A percentile compares a stretch with the other conserved stretches of the same genome.
phyloP scores from a whole-genome alignment of 345 rosid species.

The Citrus reticulata region DNA sequence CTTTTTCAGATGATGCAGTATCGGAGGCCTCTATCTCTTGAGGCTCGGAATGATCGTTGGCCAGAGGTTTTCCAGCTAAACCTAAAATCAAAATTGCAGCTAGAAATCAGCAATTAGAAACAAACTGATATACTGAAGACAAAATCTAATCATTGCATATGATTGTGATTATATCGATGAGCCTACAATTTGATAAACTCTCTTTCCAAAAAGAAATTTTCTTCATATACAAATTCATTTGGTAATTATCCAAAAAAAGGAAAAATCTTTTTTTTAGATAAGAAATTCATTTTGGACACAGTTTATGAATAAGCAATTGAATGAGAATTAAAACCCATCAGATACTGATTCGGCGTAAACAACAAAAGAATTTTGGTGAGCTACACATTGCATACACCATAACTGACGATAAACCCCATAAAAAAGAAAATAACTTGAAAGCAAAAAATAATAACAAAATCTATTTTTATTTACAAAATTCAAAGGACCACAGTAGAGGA shows the following conservation, averaged over 20 bases:
- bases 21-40: constrained; percentile 19
- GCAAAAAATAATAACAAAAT: not conserved
- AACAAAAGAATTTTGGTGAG: not conserved
- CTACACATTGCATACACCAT: not conserved
- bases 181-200: too few relatives aligned
- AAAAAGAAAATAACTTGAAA: not conserved
- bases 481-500: not conserved
- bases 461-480: not conserved
- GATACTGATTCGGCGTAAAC: not conserved
- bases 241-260: not conserved
- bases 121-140: too few relatives aligned
- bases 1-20: constrained; percentile 23
- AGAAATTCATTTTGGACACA: too few relatives aligned
- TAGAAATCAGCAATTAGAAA: too few relatives aligned
- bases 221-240: not conserved
- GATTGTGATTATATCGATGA: too few relatives aligned
- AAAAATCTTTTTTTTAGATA: too few relatives aligned
- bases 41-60: constrained; percentile 24
- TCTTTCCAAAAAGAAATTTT: too few relatives aligned
- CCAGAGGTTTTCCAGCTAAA: constrained; percentile 38
- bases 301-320: too few relatives aligned
- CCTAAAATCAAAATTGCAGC: constrained; percentile 21
- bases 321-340: too few relatives aligned
- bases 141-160: too few relatives aligned
- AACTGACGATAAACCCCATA: not conserved